These are phyloP conservation scores for Prunus yedoensis DNA, from an alignment of 331 rosid species.

Conservation along the genomic window DNA sequence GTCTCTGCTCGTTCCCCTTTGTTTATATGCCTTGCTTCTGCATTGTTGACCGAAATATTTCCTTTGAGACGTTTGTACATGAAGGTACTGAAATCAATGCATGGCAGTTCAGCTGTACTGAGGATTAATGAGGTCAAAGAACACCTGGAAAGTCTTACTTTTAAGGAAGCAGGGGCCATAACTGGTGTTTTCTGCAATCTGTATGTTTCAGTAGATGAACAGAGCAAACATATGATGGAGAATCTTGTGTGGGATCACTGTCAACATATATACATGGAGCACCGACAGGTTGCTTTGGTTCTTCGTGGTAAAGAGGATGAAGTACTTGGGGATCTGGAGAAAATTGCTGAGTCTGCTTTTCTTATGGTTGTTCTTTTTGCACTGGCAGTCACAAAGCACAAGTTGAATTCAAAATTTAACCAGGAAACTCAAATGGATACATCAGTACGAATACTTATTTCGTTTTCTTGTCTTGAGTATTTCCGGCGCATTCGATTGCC, in stretches of 20 bases:
- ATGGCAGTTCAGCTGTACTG: constrained; percentile 27
- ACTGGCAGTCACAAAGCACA: constrained; percentile 73
- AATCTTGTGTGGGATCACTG: constrained; percentile 80
- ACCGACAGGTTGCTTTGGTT: constrained; percentile 54
- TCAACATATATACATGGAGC: constrained; percentile 57
- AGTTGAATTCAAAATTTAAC: constrained; percentile 47
- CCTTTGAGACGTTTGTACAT: constrained; percentile 60
- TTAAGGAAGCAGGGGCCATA: constrained; percentile 83
- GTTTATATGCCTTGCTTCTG: constrained; percentile 59
- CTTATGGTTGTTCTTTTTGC: constrained; percentile 90
- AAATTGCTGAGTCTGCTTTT: constrained; percentile 83
- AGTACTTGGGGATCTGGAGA: constrained; percentile 57
- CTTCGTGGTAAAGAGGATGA: constrained; percentile 52
- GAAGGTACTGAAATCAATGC: constrained; percentile 34
- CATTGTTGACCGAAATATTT: constrained; percentile 66
- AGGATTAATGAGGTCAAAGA: constrained; percentile 51
- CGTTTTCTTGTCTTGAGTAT: constrained; percentile 85
- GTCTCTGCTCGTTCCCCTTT: constrained; percentile 57
- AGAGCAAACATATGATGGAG: constrained; percentile 58
- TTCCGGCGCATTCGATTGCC: constrained; percentile 83
- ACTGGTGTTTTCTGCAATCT: constrained; percentile 69
- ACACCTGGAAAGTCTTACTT: constrained; percentile 54
- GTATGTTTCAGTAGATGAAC: constrained; percentile 64
- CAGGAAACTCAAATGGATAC: constrained; percentile 50
- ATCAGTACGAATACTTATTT: constrained; percentile 63